Evolutionary conservation across 2,329 filamentous ascomycete species (phyloP).

Genomic region (Penicillium sp.): DNA sequence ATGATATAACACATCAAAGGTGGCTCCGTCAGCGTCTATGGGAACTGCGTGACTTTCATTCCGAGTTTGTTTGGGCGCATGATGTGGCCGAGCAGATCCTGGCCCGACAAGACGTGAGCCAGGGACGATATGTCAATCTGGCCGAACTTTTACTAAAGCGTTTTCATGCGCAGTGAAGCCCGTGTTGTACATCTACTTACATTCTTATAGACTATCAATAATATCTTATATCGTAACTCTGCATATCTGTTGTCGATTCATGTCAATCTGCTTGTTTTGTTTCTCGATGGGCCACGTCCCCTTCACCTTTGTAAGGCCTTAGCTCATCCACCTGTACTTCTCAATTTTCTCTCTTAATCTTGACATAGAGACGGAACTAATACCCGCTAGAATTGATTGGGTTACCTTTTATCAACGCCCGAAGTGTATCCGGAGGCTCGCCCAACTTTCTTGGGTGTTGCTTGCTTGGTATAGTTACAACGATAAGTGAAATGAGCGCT

Average conservation of each 20-base stretch:
- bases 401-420: not conserved
- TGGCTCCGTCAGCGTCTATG: constrained; percentile 35
- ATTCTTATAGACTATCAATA: constrained; percentile 15
- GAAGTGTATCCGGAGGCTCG: not conserved
- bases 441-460: too few species aligned
- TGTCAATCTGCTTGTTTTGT: constrained; percentile 29
- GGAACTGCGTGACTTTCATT: constrained; percentile 31
- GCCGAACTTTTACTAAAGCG: constrained; percentile 29
- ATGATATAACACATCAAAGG: constrained; percentile 28
- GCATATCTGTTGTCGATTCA: constrained; percentile 10
- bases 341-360: too few species aligned
- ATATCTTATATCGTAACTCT: constrained; percentile 5
- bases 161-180: constrained; percentile 16
- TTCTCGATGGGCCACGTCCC: constrained; percentile 21
- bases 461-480: too few species aligned
- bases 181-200: constrained; percentile 16
- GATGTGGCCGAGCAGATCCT: constrained; percentile 32
- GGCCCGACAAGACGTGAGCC: constrained; percentile 27
- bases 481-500: too few species aligned
- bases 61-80: constrained; percentile 33
- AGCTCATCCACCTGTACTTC: too few species aligned
- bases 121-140: constrained; percentile 27
- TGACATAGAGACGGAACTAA: not conserved
- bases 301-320: too few species aligned
- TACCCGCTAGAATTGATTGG: not conserved